Percentiles rank a stretch among this genome's conserved stretches.
Conservation (phyloP, 768 basidiomycete genomes). For the Amanita molliuscula region DNA sequence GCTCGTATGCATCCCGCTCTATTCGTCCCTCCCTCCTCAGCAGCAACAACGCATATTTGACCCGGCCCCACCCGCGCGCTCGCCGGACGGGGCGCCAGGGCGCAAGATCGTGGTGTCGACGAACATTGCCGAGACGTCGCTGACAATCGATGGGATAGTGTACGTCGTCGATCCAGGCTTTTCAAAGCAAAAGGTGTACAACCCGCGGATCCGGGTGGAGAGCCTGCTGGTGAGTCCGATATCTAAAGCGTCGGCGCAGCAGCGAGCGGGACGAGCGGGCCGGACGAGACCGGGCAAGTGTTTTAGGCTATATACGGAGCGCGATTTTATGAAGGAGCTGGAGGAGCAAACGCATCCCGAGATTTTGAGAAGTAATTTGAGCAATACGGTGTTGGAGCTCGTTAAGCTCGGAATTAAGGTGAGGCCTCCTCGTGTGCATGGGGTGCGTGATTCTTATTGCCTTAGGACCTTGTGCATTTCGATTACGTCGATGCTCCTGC, state of each 20-base stretch:
- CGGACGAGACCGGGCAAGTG: constrained; percentile 88
- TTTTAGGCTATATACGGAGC: constrained; percentile 85
- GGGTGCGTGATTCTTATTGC: neutral
- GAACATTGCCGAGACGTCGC: constrained; percentile 91
- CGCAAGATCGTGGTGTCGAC: constrained; percentile 88
- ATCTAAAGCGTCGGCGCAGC: constrained; percentile 81
- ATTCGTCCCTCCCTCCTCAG: constrained; percentile 79
- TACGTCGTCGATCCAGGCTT: constrained; percentile 88
- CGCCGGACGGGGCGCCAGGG: constrained; percentile 34
- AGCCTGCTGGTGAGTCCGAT: constrained; percentile 88
- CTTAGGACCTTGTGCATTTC: constrained; percentile 72
- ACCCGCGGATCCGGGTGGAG: constrained; percentile 82
- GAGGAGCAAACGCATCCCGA: constrained; percentile 98
- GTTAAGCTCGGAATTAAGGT: constrained; percentile 91
- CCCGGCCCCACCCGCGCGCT: constrained; percentile 59
- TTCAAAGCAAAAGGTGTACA: constrained; percentile 83
- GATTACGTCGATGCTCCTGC: constrained; percentile 92
- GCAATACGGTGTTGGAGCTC: constrained; percentile 86
- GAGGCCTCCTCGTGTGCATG: neutral
- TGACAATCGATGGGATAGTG: constrained; percentile 93
- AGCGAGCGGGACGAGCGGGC: constrained; percentile 87
- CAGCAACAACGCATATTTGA: constrained; percentile 90
- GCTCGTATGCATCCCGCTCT: constrained; percentile 44
- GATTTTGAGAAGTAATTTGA: constrained; percentile 86
- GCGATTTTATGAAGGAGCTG: constrained; percentile 90